Percentiles rank a stretch among this genome's conserved stretches.
These are phyloP conservation scores for Clitoria ternatea DNA, from an alignment of 306 rosid species.

Conservation along the genomic window DNA sequence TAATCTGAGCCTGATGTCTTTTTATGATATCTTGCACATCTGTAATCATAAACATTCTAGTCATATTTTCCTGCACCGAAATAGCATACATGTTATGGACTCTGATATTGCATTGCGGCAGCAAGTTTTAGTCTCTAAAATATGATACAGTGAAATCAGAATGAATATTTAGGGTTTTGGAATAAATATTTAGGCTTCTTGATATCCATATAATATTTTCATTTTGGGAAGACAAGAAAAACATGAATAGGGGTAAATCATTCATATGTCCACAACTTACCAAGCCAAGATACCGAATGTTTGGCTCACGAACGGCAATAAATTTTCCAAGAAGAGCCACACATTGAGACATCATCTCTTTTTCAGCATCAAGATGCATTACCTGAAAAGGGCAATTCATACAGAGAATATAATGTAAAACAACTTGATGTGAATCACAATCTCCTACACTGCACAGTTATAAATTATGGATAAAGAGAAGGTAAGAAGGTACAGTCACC, in stretches of 20 bases:
- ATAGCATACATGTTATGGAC: constrained; percentile 22
- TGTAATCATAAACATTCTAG: constrained; percentile 75
- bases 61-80: constrained; percentile 70
- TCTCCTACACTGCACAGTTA: background rate
- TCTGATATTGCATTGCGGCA: background rate
- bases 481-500: background rate
- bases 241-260: background rate
- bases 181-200: too few species aligned
- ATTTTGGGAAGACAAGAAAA: background rate
- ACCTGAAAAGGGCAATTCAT: constrained; percentile 44
- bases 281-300: constrained; percentile 80
- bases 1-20: constrained; percentile 81
- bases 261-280: constrained; percentile 32
- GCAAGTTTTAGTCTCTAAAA: constrained; percentile 5
- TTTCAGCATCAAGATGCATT: constrained; percentile 92
- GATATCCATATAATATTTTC: background rate
- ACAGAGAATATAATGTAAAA: background rate
- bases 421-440: background rate
- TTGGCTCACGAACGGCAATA: constrained; percentile 87
- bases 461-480: background rate
- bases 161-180: too few species aligned
- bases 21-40: constrained; percentile 82
- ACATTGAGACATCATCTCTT: constrained; percentile 89
- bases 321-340: constrained; percentile 87
- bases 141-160: too few species aligned